These are phyloP conservation scores for Eimeria mitis DNA, from an alignment of 169 alveolate genomes.

Conservation along the genomic window DNA sequence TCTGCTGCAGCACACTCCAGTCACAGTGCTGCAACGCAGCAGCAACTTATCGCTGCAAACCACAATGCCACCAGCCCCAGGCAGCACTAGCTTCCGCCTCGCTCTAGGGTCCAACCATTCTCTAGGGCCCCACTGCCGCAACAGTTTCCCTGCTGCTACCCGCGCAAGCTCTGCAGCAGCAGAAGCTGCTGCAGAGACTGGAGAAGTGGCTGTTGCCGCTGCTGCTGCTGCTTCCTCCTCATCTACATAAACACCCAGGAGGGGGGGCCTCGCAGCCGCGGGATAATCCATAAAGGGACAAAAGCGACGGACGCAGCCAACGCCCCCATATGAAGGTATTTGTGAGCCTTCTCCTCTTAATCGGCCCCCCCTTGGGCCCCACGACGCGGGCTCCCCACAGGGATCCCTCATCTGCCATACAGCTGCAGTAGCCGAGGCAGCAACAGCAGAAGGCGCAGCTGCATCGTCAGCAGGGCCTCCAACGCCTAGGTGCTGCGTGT, in stretches of 20 bases:
- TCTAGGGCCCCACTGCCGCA: conserved; percentile 38
- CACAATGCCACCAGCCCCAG: conserved; percentile 68
- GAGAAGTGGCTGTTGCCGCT: conserved; percentile 34
- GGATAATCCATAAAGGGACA: conserved; percentile 27
- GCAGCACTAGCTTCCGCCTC: not conserved
- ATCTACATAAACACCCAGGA: conserved; percentile 31
- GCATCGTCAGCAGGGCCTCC: conserved; percentile 23
- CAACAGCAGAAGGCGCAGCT: not conserved
- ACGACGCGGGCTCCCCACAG: not conserved
- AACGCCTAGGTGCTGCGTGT: not conserved
- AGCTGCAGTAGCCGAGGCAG: conserved; percentile 31
- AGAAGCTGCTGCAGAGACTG: conserved; percentile 32
- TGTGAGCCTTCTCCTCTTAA: not conserved
- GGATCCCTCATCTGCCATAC: conserved; percentile 21
- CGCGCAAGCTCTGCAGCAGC: conserved; percentile 60
- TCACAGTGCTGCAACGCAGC: conserved; percentile 50
- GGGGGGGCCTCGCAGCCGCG: not conserved
- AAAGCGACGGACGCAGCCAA: conserved; percentile 55
- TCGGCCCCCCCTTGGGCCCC: conserved; percentile 1
- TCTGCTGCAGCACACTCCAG: conserved; percentile 65
- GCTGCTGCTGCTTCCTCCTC: conserved; percentile 63
- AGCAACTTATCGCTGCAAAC: conserved; percentile 36
- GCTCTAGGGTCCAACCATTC: conserved; percentile 19
- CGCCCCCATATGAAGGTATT: not conserved
- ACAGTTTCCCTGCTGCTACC: not conserved